Conservation (phyloP, 352 stramenopile genomes). For the Phytophthora hibernalis region DNA sequence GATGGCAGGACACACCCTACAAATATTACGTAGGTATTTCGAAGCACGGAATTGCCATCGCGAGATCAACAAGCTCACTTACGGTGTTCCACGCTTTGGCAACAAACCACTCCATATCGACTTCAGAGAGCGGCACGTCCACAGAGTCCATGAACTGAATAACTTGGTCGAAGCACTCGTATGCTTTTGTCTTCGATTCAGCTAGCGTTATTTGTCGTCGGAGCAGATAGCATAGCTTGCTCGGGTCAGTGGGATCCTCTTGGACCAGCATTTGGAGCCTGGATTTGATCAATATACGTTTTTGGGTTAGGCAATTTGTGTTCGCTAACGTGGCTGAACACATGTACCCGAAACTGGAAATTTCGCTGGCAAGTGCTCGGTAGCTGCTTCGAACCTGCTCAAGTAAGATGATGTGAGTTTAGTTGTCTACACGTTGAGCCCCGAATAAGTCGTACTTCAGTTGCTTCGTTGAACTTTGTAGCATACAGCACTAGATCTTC, state of each 20-base stretch:
- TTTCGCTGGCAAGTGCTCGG: conserved; percentile 51
- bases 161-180: conserved; percentile 75
- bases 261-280: conserved; percentile 75
- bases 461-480: conserved; percentile 59
- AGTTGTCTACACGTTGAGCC: background rate
- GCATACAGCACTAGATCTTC: conserved; percentile 73
- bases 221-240: conserved; percentile 65
- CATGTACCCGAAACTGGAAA: conserved; percentile 70
- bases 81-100: conserved; percentile 84
- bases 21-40: background rate
- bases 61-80: conserved; percentile 21
- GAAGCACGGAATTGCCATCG: background rate
- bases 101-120: conserved; percentile 78
- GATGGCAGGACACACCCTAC: conserved; percentile 49
- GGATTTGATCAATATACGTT: conserved; percentile 9
- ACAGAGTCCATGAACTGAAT: conserved; percentile 61
- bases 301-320: background rate
- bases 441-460: conserved; percentile 28
- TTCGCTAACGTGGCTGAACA: background rate
- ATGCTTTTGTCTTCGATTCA: conserved; percentile 45
- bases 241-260: conserved; percentile 36
- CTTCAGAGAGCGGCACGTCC: conserved; percentile 48
- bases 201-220: conserved; percentile 64
- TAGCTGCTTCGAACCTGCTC: conserved; percentile 63
- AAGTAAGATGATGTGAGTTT: conserved; percentile 2